Evolutionary conservation across 2,329 filamentous ascomycete species (phyloP), one percentile per base, ranked within the genome.

Genomic region (Aspergillus sp.): DNA sequence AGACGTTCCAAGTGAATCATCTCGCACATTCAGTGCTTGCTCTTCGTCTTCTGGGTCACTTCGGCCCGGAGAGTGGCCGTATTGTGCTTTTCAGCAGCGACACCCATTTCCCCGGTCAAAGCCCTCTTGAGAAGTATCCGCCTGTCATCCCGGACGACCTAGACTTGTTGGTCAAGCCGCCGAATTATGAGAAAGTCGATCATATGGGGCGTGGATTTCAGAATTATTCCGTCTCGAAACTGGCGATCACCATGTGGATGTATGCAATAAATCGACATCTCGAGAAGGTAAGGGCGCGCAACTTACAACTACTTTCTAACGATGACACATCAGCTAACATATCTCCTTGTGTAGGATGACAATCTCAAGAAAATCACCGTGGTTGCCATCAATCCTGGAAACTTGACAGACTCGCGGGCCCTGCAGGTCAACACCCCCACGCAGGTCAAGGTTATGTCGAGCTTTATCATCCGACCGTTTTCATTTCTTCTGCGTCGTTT

Each of bases 191-290:
- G 29, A 16, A n/a, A 3, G 45, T 32, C 3, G 52, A 58, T 20
- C 12, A 12, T 11, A 16, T 45, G 45, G 52, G 47, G 2, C 49
- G 53, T 16, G 59, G 55, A 4, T 56, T 61, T 24, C 55, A 57
- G 45, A 56, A 26, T n/a, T 58, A 61, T 51, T 49, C 56, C 3
- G 49, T 51, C 14, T 55, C 59, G 4, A 61, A 58, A 26, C 16
- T 58, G 12, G 59, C 49, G 7, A 39, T 58, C 16, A 42, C 53
- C n/a, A 61, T 58, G 53, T 61, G 59, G 59, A 58, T 61, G 59
- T 58, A 58, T 52, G 59, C 55, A 16, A 24, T 61, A 42, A 61
- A 61, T 32, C 31, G 52, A 18, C 42, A 53, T 20, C 39, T 61
- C 1, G 31, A 52, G 7, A 22, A 49, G 52, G 59, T 61, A 42